phyloP scores from a whole-genome alignment of 225 moss, liverwort and hornwort genomes.

The Marchantia paleacea region DNA sequence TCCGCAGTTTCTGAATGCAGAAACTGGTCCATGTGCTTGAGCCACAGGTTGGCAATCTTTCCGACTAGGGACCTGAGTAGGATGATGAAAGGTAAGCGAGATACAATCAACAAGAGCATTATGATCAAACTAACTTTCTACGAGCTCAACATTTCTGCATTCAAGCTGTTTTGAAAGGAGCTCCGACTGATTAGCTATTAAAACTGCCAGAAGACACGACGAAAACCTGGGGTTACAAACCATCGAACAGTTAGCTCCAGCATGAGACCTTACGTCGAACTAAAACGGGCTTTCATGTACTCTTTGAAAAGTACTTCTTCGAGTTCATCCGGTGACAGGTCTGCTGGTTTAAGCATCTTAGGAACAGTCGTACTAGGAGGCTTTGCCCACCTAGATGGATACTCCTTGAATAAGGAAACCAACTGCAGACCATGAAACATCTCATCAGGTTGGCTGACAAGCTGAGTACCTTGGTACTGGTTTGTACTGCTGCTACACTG shows the following conservation, averaged over 20 bases:
- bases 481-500: too few species aligned
- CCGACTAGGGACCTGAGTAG: conserved; percentile 8
- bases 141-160: too few species aligned
- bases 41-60: not conserved
- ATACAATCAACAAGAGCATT: too few species aligned
- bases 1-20: conserved; percentile 21
- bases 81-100: too few species aligned
- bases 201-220: too few species aligned
- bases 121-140: too few species aligned
- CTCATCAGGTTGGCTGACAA: too few species aligned
- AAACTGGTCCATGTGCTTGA: conserved; percentile 19
- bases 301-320: not conserved
- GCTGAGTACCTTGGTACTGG: too few species aligned
- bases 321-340: conserved; percentile 4
- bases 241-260: too few species aligned
- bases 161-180: too few species aligned
- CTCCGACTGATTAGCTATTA: too few species aligned
- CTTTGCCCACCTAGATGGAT: conserved; percentile 11
- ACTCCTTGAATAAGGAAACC: conserved; percentile 16
- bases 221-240: too few species aligned
- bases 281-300: not conserved
- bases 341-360: not conserved
- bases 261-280: conserved; percentile 11
- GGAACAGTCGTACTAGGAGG: not conserved
- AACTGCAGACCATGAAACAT: conserved; percentile 1